Evolutionary conservation across 805 yeast species (phyloP), one percentile per base, ranked within the genome.

Genomic region (Brettanomyces sp.): DNA sequence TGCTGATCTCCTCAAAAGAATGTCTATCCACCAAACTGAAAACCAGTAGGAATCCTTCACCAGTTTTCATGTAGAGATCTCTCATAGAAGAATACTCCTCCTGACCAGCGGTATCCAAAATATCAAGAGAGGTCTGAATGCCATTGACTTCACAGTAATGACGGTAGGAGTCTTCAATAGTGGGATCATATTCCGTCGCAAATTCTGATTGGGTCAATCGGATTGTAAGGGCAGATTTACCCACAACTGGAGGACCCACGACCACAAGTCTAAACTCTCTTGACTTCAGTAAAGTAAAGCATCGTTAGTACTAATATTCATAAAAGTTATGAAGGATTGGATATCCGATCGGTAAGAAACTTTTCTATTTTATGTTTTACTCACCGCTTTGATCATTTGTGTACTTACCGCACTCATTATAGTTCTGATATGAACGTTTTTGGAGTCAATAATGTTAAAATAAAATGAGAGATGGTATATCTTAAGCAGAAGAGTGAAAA

Each of bases 221-320:
- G 53, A 93, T 93, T 25, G 99, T 93, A 52, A 93, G 70, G 5
- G 99, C 98, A 23, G 95, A 84, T 65, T 93, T 93, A 68, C 99
- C 99, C 46, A 93, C 99, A 67, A 96, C 97, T 61, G 98, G 98
- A 36, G 97, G 97, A 47, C 98, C 99, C 47, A 91, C 96, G 40
- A 91, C 97, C 4, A 93, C 99, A 49, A 93, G 68, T 62, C 95
- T 89, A 64, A 82, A 91, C 65, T 90, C 96, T 64, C 84, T 57
- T 14, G 64, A 54, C 53, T 49, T 28, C 11, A 28, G 11, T 6
- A 28, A 7, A 7, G 11, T 28, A 37, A 28, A 28, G 11, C 32
- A 28, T 13, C 25, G 40, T 36, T 39, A 46, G 30, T 12, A 18
- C 25, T 33, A 7, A 8, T 4, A 18, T 41, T 36, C 33, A 8